phyloP scores from a whole-genome alignment of 768 basidiomycete genomes.

The Lanmaoa pseudosensibilis region DNA sequence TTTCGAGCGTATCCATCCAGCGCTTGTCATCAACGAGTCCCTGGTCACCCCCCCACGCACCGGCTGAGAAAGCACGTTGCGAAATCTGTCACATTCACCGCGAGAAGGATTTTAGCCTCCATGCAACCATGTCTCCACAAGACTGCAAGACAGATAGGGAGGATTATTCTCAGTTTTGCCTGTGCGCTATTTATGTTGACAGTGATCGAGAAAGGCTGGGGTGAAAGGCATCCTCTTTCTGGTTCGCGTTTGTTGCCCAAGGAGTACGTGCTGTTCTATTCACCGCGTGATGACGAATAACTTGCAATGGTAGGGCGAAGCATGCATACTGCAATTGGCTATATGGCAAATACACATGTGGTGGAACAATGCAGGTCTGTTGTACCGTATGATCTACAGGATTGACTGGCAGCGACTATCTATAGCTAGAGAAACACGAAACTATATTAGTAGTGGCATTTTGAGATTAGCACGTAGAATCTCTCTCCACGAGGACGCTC shows the following conservation, averaged over 20 bases:
- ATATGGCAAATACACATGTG: no score
- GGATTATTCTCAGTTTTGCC: neutral
- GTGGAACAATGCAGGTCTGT: no score
- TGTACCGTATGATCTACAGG: no score
- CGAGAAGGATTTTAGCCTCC: neutral
- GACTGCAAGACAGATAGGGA: constrained; percentile 1
- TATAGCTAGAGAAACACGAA: neutral
- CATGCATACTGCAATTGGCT: no score
- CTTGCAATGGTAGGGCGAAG: no score
- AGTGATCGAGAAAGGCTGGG: constrained; percentile 10
- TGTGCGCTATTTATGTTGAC: neutral
- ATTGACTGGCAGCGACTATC: neutral
- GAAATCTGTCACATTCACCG: constrained; percentile 3
- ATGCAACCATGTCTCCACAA: neutral
- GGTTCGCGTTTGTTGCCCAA: neutral
- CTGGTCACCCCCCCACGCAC: neutral
- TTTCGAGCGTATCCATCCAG: constrained; percentile 1
- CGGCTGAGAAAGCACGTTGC: neutral
- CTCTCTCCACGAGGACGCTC: no score
- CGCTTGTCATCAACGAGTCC: constrained; percentile 2
- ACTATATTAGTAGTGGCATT: neutral
- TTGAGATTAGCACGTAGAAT: neutral
- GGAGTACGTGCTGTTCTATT: neutral
- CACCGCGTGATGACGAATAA: no score
- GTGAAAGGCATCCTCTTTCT: constrained; percentile 1